These are phyloP conservation scores for Papiliotrema nemorosa DNA, from an alignment of 1,284 basidiomycete genomes.

Conservation along the genomic window DNA sequence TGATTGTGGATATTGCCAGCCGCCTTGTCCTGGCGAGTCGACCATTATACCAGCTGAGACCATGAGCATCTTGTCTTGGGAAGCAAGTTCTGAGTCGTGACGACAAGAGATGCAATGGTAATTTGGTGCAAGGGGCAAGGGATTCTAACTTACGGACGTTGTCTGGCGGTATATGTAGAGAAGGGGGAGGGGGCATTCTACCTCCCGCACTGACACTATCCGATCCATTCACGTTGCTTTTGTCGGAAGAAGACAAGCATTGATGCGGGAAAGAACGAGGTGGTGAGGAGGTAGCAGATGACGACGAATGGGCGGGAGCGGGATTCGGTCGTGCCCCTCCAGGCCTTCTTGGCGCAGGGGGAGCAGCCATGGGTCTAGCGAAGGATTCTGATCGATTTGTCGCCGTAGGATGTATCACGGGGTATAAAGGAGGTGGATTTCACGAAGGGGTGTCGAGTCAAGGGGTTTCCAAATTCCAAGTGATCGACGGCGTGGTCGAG, in stretches of 20 bases:
- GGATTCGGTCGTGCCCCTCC: conserved; percentile 33
- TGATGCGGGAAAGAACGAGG: no score
- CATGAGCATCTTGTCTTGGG: background rate
- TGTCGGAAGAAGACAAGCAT: background rate
- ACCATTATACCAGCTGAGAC: conserved; percentile 42
- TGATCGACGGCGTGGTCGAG: no score
- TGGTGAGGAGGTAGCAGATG: background rate
- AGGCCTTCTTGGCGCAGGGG: conserved; percentile 18
- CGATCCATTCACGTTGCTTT: background rate
- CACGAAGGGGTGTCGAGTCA: no score
- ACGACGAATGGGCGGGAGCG: background rate
- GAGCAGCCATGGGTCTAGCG: conserved; percentile 10
- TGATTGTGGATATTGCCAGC: conserved; percentile 38
- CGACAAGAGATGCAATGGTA: background rate
- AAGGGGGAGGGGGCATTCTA: conserved; percentile 22
- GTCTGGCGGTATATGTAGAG: conserved; percentile 40
- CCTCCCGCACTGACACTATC: background rate
- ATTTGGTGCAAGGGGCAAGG: background rate
- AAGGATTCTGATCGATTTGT: background rate
- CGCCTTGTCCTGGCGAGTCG: conserved; percentile 42
- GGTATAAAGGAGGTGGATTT: no score
- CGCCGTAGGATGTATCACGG: background rate
- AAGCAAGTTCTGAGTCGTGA: background rate
- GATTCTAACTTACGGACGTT: conserved; percentile 46
- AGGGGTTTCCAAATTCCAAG: no score